phyloP scores from a whole-genome alignment of 202 grass and related monocot species.

The Dendrocalamus latiflorus region DNA sequence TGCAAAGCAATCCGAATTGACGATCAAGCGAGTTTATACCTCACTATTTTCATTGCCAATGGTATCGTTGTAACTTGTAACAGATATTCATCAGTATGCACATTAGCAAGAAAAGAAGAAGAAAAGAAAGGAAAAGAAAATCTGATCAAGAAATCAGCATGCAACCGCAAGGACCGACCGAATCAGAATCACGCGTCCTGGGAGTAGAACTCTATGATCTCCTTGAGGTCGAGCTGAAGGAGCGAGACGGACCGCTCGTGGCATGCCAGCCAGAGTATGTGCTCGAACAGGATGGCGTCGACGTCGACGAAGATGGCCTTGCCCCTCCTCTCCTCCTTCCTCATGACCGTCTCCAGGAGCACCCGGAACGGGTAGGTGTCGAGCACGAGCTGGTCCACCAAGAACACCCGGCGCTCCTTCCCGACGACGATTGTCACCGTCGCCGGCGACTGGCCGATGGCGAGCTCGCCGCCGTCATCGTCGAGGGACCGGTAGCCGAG shows the following conservation, averaged over 20 bases:
- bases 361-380: constrained; percentile 83
- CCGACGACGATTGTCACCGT: constrained; percentile 76
- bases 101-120: constrained; percentile 12
- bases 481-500: constrained; percentile 64
- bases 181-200: constrained; percentile 58
- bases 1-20: neutral
- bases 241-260: constrained; percentile 55
- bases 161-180: neutral
- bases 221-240: constrained; percentile 75
- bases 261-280: constrained; percentile 85
- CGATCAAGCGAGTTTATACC: neutral
- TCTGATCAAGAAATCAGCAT: neutral
- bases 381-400: constrained; percentile 72
- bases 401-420: constrained; percentile 84
- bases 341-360: constrained; percentile 58
- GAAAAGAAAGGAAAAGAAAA: neutral
- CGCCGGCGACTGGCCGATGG: neutral
- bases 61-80: neutral
- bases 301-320: constrained; percentile 77
- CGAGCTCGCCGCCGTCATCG: neutral
- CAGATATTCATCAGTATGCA: constrained; percentile 29
- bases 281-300: constrained; percentile 96
- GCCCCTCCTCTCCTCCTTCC: constrained; percentile 39
- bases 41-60: neutral
- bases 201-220: constrained; percentile 97